These are phyloP conservation scores for Fusarium equiseti DNA, from an alignment of 2,329 filamentous ascomycete species.

Conservation along the genomic window DNA sequence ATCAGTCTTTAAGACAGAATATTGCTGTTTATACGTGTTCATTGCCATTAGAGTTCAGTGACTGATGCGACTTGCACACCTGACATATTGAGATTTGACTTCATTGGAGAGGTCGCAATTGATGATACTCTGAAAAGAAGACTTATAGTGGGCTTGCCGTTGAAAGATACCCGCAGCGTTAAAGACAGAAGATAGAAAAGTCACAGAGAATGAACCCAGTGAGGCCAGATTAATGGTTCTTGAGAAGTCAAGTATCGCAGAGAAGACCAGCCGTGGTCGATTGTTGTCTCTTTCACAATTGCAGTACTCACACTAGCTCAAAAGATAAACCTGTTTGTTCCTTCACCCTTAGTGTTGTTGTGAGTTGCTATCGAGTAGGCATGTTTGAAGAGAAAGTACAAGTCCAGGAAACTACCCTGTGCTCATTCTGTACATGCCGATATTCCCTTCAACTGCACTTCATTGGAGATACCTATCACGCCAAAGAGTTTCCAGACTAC, in stretches of 20 bases:
- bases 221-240: background rate
- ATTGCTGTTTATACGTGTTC: too few relatives aligned
- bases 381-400: background rate
- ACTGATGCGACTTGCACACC: background rate
- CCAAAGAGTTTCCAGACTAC: background rate
- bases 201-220: background rate
- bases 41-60: background rate
- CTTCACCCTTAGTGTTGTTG: background rate
- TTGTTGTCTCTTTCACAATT: background rate
- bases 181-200: background rate
- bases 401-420: background rate
- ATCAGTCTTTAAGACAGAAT: background rate
- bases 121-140: background rate
- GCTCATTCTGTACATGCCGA: background rate
- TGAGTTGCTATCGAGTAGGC: background rate
- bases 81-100: background rate
- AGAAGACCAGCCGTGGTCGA: background rate
- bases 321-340: background rate
- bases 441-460: background rate
- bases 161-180: background rate
- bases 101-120: background rate
- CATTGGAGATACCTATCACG: background rate
- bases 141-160: background rate
- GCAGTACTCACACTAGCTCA: background rate
- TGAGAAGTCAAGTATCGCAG: background rate